A percentile compares a stretch with the other conserved stretches of the same genome.
phyloP scores from a whole-genome alignment of 2,329 filamentous ascomycete species.

The Neofusicoccum sp. region DNA sequence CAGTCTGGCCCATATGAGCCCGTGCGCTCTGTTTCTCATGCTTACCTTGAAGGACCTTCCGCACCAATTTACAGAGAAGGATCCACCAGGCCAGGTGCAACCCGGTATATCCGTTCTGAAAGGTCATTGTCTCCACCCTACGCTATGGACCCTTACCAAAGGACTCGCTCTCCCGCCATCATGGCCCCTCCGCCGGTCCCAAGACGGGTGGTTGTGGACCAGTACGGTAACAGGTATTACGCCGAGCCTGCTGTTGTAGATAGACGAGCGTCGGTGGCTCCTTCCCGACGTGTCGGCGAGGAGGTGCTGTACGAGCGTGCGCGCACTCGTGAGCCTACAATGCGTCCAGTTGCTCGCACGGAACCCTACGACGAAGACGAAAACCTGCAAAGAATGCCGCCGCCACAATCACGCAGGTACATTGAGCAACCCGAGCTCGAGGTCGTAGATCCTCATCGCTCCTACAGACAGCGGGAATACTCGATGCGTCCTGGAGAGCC shows the following conservation, averaged over 20 bases:
- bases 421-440: slow-evolving; percentile 63
- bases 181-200: slow-evolving; percentile 49
- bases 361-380: slow-evolving; percentile 46
- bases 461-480: slow-evolving; percentile 59
- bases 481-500: slow-evolving; percentile 48
- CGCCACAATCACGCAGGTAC: slow-evolving; percentile 50
- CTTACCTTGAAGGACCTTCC: slow-evolving; percentile 38
- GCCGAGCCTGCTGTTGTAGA: slow-evolving; percentile 43
- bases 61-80: slow-evolving; percentile 39
- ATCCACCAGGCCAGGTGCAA: slow-evolving; percentile 36
- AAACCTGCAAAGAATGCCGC: slow-evolving; percentile 36
- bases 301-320: slow-evolving; percentile 67
- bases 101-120: slow-evolving; percentile 40
- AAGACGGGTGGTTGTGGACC: slow-evolving; percentile 74
- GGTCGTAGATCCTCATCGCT: slow-evolving; percentile 49
- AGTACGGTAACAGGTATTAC: slow-evolving; percentile 77
- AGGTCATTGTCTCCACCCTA: slow-evolving; percentile 42
- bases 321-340: slow-evolving; percentile 52
- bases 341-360: slow-evolving; percentile 48
- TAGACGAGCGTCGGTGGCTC: slow-evolving; percentile 47
- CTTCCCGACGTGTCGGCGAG: slow-evolving; percentile 48
- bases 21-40: slow-evolving; percentile 42
- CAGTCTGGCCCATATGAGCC: slow-evolving; percentile 35
- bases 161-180: slow-evolving; percentile 36
- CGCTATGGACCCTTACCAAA: slow-evolving; percentile 35